phyloP scores from a whole-genome alignment of 2,329 filamentous ascomycete species.

The Penicillium janthinellum region DNA sequence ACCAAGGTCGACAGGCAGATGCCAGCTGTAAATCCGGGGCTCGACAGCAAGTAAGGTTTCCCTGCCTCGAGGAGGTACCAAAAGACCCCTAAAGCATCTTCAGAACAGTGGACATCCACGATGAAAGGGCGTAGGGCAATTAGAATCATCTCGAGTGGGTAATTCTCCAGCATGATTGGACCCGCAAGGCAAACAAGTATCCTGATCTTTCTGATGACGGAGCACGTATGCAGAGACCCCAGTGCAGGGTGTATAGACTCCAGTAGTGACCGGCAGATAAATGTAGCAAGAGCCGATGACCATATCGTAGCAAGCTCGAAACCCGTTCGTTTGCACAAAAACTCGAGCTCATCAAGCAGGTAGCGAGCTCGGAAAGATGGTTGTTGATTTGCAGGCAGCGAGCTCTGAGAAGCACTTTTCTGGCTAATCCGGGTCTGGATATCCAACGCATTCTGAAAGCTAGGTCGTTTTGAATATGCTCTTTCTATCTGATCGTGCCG shows the following conservation, averaged over 20 bases:
- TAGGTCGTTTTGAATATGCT: slow-evolving; percentile 61
- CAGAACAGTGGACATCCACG: slow-evolving; percentile 80
- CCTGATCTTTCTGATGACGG: slow-evolving; percentile 81
- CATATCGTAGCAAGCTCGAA: slow-evolving; percentile 68
- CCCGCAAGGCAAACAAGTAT: slow-evolving; percentile 80
- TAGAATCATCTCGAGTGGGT: slow-evolving; percentile 87
- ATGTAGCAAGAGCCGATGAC: slow-evolving; percentile 73
- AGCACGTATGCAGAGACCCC: slow-evolving; percentile 83
- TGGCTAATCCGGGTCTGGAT: slow-evolving; percentile 69
- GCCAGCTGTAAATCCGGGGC: slow-evolving; percentile 77
- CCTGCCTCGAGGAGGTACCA: slow-evolving; percentile 79
- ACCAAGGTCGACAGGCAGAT: slow-evolving; percentile 77
- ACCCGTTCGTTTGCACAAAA: slow-evolving; percentile 73
- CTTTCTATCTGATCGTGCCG: slow-evolving; percentile 74
- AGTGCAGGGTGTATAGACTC: slow-evolving; percentile 80
- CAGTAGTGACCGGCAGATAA: slow-evolving; percentile 74
- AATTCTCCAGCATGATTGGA: slow-evolving; percentile 69
- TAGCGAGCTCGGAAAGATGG: slow-evolving; percentile 81
- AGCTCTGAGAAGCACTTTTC: slow-evolving; percentile 65
- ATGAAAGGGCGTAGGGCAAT: slow-evolving; percentile 78
- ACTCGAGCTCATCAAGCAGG: slow-evolving; percentile 72
- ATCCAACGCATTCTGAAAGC: slow-evolving; percentile 62
- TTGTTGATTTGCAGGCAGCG: slow-evolving; percentile 77
- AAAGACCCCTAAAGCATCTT: slow-evolving; percentile 84
- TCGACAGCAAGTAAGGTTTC: slow-evolving; percentile 61